Base-by-base conservation (phyloP, 345 rosid species). In the Bruguiera parviflora region DNA sequence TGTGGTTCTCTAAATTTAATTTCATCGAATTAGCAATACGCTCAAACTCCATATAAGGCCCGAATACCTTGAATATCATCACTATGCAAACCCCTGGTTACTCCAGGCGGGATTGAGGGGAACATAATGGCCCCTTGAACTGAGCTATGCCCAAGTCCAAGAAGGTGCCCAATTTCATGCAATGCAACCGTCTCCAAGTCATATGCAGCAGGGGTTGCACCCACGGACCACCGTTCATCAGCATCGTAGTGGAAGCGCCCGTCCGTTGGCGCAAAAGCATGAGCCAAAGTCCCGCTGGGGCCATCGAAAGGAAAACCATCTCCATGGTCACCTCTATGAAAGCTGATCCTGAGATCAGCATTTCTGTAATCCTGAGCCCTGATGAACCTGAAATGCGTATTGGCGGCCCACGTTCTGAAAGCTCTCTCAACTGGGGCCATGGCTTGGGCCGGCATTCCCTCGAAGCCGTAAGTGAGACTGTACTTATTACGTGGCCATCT, bases 161-260 rank as follows among this genome's bases (percentile, higher is more conserved):
- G n/a, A 15, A 65, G 22, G 31, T 77, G 74, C 0, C 77, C 73
- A 4, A 72, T 64, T 60, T 77, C 81, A 64, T 73, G 77, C 60
- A 73, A 53, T 1, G 47, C 72, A 4, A 63, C 51, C 1, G 76
- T 71, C 53, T 10, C 29, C 3, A 71, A 16, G 46, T 75, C 68
- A n/a, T 0, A 29, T 11, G 55, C 53, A 28, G 27, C 68, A 2
- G 25, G 37, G 0, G 0, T 5, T 29, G 57, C 58, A 2, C 68
- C 65, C 1, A 49, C 75, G 2, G 66, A 5, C 82, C 80, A 84
- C 0, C 0, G 0, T 53, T 80, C 83, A 11, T 76, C 81, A 2
- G 71, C 80, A 33, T 82, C 83, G 13, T 43, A 80, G 59, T 79
- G 79, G 47, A 82, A 73, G 28, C 51, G 58, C 24, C 81, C 83